A percentile compares a stretch with the other conserved stretches of the same genome.
Evolutionary conservation across 495 filamentous ascomycete species (phyloP).

Genomic region (Podospora fimiseda): DNA sequence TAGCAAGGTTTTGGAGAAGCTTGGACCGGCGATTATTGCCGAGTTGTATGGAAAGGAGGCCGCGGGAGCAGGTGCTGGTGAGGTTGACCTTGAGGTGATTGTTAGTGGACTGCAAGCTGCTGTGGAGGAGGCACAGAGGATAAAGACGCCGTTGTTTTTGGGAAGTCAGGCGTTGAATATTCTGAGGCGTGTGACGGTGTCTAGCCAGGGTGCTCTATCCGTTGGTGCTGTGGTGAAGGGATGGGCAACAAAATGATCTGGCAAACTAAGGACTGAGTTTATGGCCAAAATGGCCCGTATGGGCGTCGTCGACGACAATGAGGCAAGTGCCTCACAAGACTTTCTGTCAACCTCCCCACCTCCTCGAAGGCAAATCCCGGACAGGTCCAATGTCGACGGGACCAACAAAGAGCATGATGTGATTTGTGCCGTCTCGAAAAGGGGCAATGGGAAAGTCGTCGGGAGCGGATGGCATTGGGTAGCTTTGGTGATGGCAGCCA

Average conservation of each 20-base stretch:
- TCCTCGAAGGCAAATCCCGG: neutral
- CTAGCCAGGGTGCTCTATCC: conserved; percentile 9
- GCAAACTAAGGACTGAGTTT: neutral
- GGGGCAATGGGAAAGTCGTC: conserved; percentile 73
- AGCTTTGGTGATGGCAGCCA: too few relatives aligned
- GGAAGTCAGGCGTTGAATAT: conserved; percentile 34
- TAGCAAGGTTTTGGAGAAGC: conserved; percentile 53
- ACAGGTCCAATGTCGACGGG: neutral
- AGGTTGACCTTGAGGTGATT: conserved; percentile 33
- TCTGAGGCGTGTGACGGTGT: conserved; percentile 24
- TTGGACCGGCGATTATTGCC: conserved; percentile 50
- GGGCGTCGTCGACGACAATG: neutral
- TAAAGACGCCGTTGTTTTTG: conserved; percentile 36
- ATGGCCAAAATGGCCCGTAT: neutral
- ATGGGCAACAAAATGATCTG: conserved; percentile 20
- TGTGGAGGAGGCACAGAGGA: conserved; percentile 44
- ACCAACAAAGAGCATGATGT: conserved; percentile 42
- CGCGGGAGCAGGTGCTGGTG: conserved; percentile 12
- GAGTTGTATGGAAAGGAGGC: conserved; percentile 26
- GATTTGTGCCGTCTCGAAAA: conserved; percentile 83
- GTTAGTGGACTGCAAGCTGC: conserved; percentile 43
- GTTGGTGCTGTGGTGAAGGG: conserved; percentile 31
- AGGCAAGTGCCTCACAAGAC: neutral
- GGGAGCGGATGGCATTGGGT: too few relatives aligned
- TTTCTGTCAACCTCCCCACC: neutral